phyloP scores from a whole-genome alignment of 257 asterid species.

The Lantana camara region DNA sequence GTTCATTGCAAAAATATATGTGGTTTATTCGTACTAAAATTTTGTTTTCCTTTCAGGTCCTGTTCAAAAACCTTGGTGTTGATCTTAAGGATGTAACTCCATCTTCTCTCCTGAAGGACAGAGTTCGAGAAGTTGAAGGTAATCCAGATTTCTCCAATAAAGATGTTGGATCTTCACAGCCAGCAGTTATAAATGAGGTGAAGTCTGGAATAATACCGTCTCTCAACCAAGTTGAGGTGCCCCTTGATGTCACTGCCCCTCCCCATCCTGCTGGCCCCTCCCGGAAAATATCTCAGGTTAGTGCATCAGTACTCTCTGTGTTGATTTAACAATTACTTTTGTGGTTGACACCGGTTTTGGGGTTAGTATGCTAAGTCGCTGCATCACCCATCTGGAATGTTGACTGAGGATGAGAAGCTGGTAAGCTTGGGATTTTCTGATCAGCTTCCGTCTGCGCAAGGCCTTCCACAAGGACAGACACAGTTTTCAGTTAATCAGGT shows the following conservation, averaged over 20 bases:
- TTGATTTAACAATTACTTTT: slow-evolving; percentile 10
- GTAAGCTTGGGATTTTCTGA: slow-evolving; percentile 79
- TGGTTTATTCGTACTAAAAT: slow-evolving; percentile 4
- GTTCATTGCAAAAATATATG: background rate
- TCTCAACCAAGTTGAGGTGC: slow-evolving; percentile 72
- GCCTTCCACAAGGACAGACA: slow-evolving; percentile 68
- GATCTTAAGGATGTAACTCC: slow-evolving; percentile 89
- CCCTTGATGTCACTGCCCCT: slow-evolving; percentile 60
- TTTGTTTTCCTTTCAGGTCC: slow-evolving; percentile 59
- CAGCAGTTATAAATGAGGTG: slow-evolving; percentile 60
- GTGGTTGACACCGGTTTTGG: slow-evolving; percentile 27
- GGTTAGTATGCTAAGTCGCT: slow-evolving; percentile 68
- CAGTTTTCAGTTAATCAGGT: slow-evolving; percentile 85
- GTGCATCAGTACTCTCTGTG: slow-evolving; percentile 25
- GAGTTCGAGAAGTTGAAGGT: slow-evolving; percentile 84
- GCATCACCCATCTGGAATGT: slow-evolving; percentile 68
- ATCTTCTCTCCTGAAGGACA: slow-evolving; percentile 82
- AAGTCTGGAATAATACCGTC: slow-evolving; percentile 69
- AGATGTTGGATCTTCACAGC: slow-evolving; percentile 76
- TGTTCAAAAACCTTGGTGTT: slow-evolving; percentile 86
- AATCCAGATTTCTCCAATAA: slow-evolving; percentile 97
- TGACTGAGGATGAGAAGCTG: slow-evolving; percentile 77
- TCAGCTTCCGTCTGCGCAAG: slow-evolving; percentile 74
- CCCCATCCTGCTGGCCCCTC: slow-evolving; percentile 72
- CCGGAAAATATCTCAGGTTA: slow-evolving; percentile 69